Percentiles rank a stretch among this genome's conserved stretches.
These are phyloP conservation scores for Trichoderma harzianum DNA, from an alignment of 2,329 filamentous ascomycete genomes.

Conservation along the genomic window DNA sequence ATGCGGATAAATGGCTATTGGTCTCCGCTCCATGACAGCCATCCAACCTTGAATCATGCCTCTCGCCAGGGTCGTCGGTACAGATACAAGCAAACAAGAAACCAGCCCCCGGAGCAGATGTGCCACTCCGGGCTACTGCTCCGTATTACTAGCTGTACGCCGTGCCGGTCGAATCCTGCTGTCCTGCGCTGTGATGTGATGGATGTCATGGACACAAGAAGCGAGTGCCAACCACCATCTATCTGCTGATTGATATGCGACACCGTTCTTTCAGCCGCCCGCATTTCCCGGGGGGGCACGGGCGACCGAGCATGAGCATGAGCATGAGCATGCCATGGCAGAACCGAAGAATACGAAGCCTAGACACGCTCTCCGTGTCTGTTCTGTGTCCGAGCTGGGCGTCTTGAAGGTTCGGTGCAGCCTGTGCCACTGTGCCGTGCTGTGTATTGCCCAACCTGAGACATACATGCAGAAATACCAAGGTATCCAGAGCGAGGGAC, in stretches of 20 bases:
- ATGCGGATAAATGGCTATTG: constrained; percentile 10
- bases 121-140: constrained; percentile 1
- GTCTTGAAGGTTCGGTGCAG: not conserved
- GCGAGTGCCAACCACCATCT: not conserved
- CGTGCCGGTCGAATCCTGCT: not conserved
- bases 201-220: not conserved
- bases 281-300: not conserved
- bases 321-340: not conserved
- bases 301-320: not conserved
- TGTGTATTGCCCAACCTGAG: constrained; percentile 10
- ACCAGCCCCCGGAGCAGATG: not conserved
- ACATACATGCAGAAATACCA: constrained; percentile 9
- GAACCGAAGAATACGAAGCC: not conserved
- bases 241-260: not conserved
- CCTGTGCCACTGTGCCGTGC: not conserved
- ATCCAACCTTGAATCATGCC: constrained; percentile 12
- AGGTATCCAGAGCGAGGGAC: not conserved
- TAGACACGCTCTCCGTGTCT: not conserved
- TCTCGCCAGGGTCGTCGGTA: not conserved
- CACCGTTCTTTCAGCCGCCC: not conserved
- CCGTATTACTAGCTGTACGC: not conserved
- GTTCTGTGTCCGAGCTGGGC: not conserved
- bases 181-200: not conserved
- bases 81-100: not conserved
- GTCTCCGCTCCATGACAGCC: not conserved